A percentile compares a stretch with the other conserved stretches of the same genome.
phyloP scores from a whole-genome alignment of 2,329 filamentous ascomycete species.

The Colletotrichum sp. region DNA sequence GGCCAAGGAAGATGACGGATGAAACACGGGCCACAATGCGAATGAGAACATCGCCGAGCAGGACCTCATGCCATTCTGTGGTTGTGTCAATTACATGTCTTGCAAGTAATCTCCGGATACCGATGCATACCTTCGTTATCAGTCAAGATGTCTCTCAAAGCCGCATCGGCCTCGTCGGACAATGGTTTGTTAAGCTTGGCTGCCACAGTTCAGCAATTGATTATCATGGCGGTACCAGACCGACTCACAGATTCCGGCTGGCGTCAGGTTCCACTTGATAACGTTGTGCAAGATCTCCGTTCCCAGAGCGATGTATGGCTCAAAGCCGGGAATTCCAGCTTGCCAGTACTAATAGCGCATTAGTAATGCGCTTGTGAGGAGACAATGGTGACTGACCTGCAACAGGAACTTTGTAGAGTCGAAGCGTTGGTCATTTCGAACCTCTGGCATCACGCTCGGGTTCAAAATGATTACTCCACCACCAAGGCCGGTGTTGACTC shows the following conservation, averaged over 20 bases:
- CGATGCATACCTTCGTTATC: neutral
- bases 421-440: constrained; percentile 1
- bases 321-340: constrained; percentile 4
- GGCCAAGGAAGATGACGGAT: constrained; percentile 24
- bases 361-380: neutral
- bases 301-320: neutral
- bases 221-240: neutral
- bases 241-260: neutral
- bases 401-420: constrained; percentile 4
- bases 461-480: neutral
- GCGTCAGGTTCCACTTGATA: constrained; percentile 7
- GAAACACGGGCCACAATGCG: constrained; percentile 25
- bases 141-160: neutral
- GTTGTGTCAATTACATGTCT: neutral
- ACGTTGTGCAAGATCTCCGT: constrained; percentile 14
- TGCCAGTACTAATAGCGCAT: neutral
- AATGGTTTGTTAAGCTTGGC: neutral
- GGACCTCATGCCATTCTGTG: constrained; percentile 21
- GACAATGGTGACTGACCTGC: neutral
- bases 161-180: neutral
- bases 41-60: neutral
- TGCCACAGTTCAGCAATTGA: neutral
- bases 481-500: constrained; percentile 5
- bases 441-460: neutral
- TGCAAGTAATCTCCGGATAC: neutral